phyloP scores from a whole-genome alignment of 495 filamentous ascomycete species.

The Penicillium herquei region DNA sequence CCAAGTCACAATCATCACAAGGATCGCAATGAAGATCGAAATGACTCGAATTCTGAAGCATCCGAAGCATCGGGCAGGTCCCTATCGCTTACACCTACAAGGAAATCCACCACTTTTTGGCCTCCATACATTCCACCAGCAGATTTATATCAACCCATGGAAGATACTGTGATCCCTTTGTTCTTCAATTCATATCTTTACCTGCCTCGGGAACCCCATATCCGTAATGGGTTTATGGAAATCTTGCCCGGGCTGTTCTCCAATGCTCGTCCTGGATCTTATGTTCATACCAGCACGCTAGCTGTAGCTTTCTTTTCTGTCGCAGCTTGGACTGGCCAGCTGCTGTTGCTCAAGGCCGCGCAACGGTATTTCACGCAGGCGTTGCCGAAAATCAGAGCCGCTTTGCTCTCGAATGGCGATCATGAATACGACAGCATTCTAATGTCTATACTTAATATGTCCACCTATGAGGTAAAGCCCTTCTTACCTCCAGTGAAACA shows the following conservation, averaged over 20 bases:
- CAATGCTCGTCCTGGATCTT: conserved; percentile 41
- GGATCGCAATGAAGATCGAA: neutral
- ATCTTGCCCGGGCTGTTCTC: conserved; percentile 55
- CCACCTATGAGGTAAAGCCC: conserved; percentile 62
- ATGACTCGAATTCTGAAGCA: neutral
- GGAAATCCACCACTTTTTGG: neutral
- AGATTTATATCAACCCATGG: conserved; percentile 26
- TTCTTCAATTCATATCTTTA: conserved; percentile 39
- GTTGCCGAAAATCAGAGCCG: conserved; percentile 50
- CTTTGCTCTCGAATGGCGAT: conserved; percentile 48
- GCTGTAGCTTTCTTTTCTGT: conserved; percentile 57
- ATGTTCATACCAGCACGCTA: conserved; percentile 55
- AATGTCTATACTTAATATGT: conserved; percentile 60
- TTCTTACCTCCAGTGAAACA: neutral
- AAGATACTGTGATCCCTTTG: conserved; percentile 31
- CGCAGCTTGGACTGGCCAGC: conserved; percentile 45
- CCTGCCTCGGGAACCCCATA: conserved; percentile 28
- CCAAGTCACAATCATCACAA: neutral
- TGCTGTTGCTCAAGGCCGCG: conserved; percentile 33
- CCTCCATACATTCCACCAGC: conserved; percentile 1
- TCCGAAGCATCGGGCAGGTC: neutral
- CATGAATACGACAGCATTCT: conserved; percentile 54
- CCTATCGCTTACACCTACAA: neutral
- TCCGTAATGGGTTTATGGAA: conserved; percentile 41
- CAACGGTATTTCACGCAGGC: conserved; percentile 44